Conservation (phyloP, 208 protist genomes). For the Acanthamoeba lenticulata region DNA sequence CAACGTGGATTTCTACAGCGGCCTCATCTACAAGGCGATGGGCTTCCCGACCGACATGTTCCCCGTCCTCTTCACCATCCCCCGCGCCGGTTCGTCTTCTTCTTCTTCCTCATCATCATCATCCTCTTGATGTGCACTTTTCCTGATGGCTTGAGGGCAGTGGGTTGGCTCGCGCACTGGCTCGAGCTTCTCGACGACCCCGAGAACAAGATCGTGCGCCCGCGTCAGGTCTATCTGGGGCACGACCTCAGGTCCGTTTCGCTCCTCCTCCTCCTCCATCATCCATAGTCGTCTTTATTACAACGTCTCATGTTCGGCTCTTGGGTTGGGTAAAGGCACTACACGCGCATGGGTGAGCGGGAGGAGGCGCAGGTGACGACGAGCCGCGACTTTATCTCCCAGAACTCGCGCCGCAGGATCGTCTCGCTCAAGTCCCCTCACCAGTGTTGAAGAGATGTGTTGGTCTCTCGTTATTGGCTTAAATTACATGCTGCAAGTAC, state of each 20-base stretch:
- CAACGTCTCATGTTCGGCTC: neutral
- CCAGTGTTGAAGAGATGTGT: no score
- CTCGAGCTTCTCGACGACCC: slow-evolving; percentile 70
- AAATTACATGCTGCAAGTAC: no score
- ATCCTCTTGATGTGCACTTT: neutral
- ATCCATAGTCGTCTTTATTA: no score
- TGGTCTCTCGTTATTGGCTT: no score
- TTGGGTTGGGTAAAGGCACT: neutral
- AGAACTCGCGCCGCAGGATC: slow-evolving; percentile 42
- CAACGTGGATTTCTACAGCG: slow-evolving; percentile 88
- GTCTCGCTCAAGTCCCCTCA: neutral
- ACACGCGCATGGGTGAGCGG: neutral
- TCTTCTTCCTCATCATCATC: neutral
- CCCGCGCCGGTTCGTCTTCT: slow-evolving; percentile 75
- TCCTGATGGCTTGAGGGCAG: neutral
- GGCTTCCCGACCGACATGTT: slow-evolving; percentile 86
- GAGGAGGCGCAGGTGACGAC: neutral
- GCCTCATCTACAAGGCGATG: slow-evolving; percentile 84
- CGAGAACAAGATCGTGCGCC: slow-evolving; percentile 74
- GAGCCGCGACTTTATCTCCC: neutral
- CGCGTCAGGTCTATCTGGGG: slow-evolving; percentile 71
- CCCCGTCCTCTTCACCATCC: slow-evolving; percentile 88
- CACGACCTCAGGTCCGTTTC: slow-evolving; percentile 9
- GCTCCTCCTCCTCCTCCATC: no score
- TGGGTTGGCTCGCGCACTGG: slow-evolving; percentile 89